Evolutionary conservation across 768 basidiomycete genomes (phyloP).

Genomic region (Mycena leptocephala): DNA sequence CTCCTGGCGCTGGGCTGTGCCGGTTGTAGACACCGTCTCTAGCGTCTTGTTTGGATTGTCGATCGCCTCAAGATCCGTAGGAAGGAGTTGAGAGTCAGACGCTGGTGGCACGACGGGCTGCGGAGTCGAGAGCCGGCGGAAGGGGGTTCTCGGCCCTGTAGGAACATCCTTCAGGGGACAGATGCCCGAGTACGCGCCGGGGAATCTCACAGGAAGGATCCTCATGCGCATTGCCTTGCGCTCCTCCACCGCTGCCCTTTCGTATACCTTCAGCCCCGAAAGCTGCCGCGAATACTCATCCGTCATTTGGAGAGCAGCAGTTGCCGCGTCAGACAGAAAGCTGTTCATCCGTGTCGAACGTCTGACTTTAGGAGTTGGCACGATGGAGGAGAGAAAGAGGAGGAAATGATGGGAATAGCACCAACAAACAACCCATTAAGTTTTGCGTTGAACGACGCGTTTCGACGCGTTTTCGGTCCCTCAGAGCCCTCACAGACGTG

Average conservation of each 20-base stretch:
- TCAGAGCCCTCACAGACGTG: too few species aligned
- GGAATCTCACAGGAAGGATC: constrained; percentile 15
- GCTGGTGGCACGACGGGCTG: constrained; percentile 15
- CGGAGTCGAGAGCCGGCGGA: constrained; percentile 12
- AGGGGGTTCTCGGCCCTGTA: constrained; percentile 20
- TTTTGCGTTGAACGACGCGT: too few species aligned
- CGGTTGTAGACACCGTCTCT: constrained; percentile 6
- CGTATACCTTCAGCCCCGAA: constrained; percentile 9
- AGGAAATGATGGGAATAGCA: too few species aligned
- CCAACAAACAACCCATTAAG: too few species aligned
- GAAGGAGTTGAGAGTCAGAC: constrained; percentile 10
- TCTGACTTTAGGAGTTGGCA: too few species aligned
- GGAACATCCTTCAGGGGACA: constrained; percentile 17
- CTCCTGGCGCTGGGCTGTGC: constrained; percentile 1
- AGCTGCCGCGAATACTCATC: neutral
- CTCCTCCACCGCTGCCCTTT: neutral
- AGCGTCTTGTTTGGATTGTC: constrained; percentile 18
- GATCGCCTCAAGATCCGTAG: constrained; percentile 21
- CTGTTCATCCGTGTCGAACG: too few species aligned
- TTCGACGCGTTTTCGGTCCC: too few species aligned
- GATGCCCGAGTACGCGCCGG: neutral
- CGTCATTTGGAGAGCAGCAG: too few species aligned
- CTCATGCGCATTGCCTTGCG: constrained; percentile 5
- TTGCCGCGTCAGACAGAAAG: too few species aligned
- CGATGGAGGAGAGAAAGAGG: too few species aligned